Conservation (phyloP, 495 filamentous ascomycete genomes). For the Neurospora cerealis region DNA sequence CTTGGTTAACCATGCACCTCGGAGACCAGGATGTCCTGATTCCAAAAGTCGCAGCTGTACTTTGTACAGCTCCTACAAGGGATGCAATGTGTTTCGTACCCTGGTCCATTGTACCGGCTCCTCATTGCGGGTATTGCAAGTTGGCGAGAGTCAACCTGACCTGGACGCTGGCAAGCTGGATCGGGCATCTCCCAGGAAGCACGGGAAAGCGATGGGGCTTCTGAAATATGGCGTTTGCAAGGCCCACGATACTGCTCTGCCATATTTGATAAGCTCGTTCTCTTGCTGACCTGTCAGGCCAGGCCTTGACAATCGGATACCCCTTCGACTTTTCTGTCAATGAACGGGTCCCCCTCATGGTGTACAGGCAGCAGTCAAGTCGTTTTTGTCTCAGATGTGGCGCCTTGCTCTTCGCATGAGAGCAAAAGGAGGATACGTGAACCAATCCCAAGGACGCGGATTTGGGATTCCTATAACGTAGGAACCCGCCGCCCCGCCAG, state of each 20-base stretch:
- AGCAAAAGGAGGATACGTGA: constrained; percentile 4
- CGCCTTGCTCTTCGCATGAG: constrained; percentile 6
- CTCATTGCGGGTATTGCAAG: constrained; percentile 2
- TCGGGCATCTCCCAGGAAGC: not conserved
- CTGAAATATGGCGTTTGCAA: not conserved
- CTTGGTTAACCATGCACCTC: constrained; percentile 5
- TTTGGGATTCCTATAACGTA: constrained; percentile 20
- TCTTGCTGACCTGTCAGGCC: not conserved
- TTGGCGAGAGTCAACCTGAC: constrained; percentile 1
- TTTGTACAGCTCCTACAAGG: not conserved
- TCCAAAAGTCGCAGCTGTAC: constrained; percentile 8
- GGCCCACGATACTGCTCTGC: not conserved
- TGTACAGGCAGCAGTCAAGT: not conserved
- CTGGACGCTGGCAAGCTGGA: constrained; percentile 4
- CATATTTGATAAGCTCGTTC: not conserved
- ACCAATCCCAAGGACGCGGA: constrained; percentile 25
- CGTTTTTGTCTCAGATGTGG: constrained; percentile 2
- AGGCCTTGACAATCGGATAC: not conserved
- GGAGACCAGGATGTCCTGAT: constrained; percentile 14
- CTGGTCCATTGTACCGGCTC: constrained; percentile 1
- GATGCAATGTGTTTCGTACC: constrained; percentile 1
- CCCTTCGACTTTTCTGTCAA: not conserved
- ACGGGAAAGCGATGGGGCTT: not conserved
- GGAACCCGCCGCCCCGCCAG: constrained; percentile 18
- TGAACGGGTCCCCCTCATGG: not conserved